Evolutionary conservation across 2,329 filamentous ascomycete genomes (phyloP), one percentile per base, ranked within the genome.

Genomic region (Trichophyton benhamiae): DNA sequence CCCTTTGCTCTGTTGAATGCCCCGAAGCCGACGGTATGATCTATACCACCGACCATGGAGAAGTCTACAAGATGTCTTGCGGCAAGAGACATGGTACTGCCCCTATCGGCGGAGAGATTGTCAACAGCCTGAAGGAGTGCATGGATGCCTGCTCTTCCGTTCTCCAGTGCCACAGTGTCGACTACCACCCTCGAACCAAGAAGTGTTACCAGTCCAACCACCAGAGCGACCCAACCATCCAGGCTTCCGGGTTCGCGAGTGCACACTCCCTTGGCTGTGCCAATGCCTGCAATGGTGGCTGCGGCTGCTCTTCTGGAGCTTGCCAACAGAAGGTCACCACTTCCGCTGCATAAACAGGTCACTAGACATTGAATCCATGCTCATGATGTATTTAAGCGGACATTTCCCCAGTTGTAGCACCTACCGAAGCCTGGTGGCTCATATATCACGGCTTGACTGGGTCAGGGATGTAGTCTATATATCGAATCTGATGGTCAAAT

Each of bases 121-220:
- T 38, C 9, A 38, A 13, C 11, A 52, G 41, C 44, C 49, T 60
- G 27, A 27, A 60, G 17, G 44, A 60, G 20, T 60, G 58, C 33
- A 60, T 60, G 58, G 58, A 60, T 30, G 17, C 36, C 9, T 60
- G 58, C 33, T 42, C 41, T 17, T 36, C 33, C 9, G 9, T 38
- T 11, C 33, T 38, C 58, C 58, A 46, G 33, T 60, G 58, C 42
- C 58, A 60, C 36, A 60, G 58, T 11, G 58, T 60, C 13, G 58
- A 60, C 22, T 60, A 60, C 25, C 58, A 60, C n/a, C 13, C 58
- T 33, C 22, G 58, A 25, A 60, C 41, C 27, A 60, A 49, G 22
- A 60, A 60, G 22, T 60, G 58, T 30, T 60, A 48, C 30, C 33
- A 38, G 11, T 38, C 33, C 33, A 38, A 13, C 33, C 33, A 38